Evolutionary conservation across 2,329 filamentous ascomycete species (phyloP), one percentile per base, ranked within the genome.

Genomic region (Pseudocercospora vitis): DNA sequence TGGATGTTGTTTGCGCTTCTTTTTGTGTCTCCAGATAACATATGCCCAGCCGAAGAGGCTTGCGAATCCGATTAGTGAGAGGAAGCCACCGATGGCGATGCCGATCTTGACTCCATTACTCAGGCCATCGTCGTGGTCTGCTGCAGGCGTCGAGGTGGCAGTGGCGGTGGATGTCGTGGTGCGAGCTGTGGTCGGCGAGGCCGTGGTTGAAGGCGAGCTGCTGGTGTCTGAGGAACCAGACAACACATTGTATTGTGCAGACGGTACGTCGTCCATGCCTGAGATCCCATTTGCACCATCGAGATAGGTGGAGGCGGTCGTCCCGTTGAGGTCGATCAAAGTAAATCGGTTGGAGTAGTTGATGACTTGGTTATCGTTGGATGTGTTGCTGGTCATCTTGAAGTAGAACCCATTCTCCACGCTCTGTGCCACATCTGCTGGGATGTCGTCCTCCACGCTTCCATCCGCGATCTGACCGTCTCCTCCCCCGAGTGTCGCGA

Each of bases 311-410:
- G 73, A 53, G 2, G 76, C 71, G 62, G 85, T 85, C 3, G 71
- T 70, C 23, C 84, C 84, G 2, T 78, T 83, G 83, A 87, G 86
- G 61, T 77, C 78, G 16, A 74, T 75, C 46, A 87, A 71, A 5
- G 81, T 78, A 70, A 88, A 88, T 55, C 84, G 82, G 42, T 74
- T 63, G 4, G 83, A 85, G 65, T 78, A 86, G 63, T 81, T 83
- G 54, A 77, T 78, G 21, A 83, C 73, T 3, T 76, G 77, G 14
- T 57, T 55, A 6, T 57, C 59, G 7, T 52, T 48, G 0, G 54
- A 54, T 1, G 59, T 61, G 12, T 60, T 61, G 33, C 54, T 54
- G 9, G 48, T 58, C 61, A 63, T 63, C 16, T 47, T 48, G 11
- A 63, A 52, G 45, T 63, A 63, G 48, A 61, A 61, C 3, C 57